A percentile compares a stretch with the other conserved stretches of the same genome.
Evolutionary conservation across 257 asterid species (phyloP).

Genomic region (Eucommia ulmoides): DNA sequence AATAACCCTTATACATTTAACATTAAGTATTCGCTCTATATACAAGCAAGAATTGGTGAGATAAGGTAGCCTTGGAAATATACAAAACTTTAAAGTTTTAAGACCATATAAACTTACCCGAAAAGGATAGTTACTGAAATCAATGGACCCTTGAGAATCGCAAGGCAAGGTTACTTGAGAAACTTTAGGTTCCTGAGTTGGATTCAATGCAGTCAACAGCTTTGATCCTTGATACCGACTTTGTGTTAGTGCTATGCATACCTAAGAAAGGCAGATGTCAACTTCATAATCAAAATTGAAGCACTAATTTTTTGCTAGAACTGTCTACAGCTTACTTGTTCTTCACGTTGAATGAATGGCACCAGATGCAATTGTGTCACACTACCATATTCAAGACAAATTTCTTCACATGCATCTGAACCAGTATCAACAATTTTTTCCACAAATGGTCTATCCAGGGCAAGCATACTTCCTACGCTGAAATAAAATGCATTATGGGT

Average conservation of each 20-base stretch:
- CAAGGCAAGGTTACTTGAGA: slow-evolving; percentile 88
- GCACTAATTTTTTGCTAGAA: slow-evolving; percentile 4
- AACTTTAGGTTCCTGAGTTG: slow-evolving; percentile 50
- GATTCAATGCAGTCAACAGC: slow-evolving; percentile 29
- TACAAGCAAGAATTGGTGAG: too few relatives aligned
- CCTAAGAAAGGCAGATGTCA: slow-evolving; percentile 31
- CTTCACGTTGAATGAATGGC: slow-evolving; percentile 61
- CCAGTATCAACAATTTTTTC: slow-evolving; percentile 39
- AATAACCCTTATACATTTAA: too few relatives aligned
- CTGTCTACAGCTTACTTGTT: slow-evolving; percentile 40
- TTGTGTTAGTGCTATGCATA: slow-evolving; percentile 64
- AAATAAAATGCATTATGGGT: slow-evolving; percentile 15
- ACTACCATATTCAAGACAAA: slow-evolving; percentile 84
- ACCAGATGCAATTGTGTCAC: slow-evolving; percentile 74
- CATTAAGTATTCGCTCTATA: too few relatives aligned
- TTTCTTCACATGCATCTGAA: slow-evolving; percentile 27
- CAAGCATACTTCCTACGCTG: slow-evolving; percentile 94
- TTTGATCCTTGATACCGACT: slow-evolving; percentile 59
- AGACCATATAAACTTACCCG: slow-evolving; percentile 44
- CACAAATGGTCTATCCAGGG: slow-evolving; percentile 74
- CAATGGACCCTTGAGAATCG: slow-evolving; percentile 84
- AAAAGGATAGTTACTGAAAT: slow-evolving; percentile 76
- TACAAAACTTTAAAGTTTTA: background rate
- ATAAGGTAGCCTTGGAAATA: too few relatives aligned
- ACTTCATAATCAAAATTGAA: slow-evolving; percentile 2